Percentiles rank a stretch among this genome's conserved stretches.
phyloP scores from a whole-genome alignment of 2,329 filamentous ascomycete species.

The Alternaria atra region DNA sequence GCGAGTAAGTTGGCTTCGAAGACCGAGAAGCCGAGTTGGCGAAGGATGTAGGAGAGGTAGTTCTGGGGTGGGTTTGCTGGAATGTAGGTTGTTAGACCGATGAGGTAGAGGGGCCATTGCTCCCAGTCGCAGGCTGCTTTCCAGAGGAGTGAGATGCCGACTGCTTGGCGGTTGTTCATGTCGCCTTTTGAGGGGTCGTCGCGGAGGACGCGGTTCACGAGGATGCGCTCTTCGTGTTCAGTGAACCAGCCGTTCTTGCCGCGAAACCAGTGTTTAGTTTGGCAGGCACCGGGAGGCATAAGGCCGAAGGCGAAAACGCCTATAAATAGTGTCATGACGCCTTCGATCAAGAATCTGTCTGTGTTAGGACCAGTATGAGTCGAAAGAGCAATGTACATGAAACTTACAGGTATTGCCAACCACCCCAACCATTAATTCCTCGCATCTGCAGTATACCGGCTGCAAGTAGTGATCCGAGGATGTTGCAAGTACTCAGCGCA shows the following conservation, averaged over 20 bases:
- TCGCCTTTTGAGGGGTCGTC: conserved; percentile 66
- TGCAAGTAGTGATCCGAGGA: conserved; percentile 51
- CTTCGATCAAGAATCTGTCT: conserved; percentile 64
- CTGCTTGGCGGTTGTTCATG: conserved; percentile 56
- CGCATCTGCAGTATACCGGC: conserved; percentile 55
- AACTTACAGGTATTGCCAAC: conserved; percentile 51
- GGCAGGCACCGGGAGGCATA: conserved; percentile 60
- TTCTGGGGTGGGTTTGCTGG: conserved; percentile 27
- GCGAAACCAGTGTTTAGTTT: conserved; percentile 66
- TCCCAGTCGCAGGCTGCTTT: conserved; percentile 42
- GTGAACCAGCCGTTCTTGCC: conserved; percentile 69
- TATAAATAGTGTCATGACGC: conserved; percentile 62
- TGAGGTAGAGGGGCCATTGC: conserved; percentile 46
- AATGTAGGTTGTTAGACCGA: conserved; percentile 56
- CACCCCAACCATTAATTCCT: conserved; percentile 52
- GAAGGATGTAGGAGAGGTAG: conserved; percentile 66
- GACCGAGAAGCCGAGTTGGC: conserved; percentile 67
- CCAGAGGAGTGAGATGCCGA: conserved; percentile 29
- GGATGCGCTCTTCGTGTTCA: conserved; percentile 67
- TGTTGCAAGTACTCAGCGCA: conserved; percentile 48
- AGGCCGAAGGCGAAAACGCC: conserved; percentile 64
- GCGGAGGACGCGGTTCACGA: conserved; percentile 68
- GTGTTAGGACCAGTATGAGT: conserved; percentile 39
- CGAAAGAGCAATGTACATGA: background rate
- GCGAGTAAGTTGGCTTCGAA: conserved; percentile 71